phyloP scores from a whole-genome alignment of 345 rosid species.

The Alliaria petiolata region DNA sequence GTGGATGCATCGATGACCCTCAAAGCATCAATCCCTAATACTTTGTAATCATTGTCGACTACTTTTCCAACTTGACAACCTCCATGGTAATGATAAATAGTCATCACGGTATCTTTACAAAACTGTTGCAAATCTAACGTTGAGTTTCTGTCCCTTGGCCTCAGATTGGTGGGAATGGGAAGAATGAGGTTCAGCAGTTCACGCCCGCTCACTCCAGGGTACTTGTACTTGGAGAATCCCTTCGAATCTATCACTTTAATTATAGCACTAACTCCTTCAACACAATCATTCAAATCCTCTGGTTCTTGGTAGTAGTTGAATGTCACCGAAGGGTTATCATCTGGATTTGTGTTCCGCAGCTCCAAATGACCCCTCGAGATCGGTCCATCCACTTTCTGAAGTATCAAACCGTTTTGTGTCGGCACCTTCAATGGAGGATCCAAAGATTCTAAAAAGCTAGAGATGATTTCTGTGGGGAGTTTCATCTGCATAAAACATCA shows the following conservation, averaged over 20 bases:
- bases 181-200: slow-evolving; percentile 39
- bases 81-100: slow-evolving; percentile 70
- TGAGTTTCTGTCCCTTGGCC: slow-evolving; percentile 41
- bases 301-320: slow-evolving; percentile 69
- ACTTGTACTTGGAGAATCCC: slow-evolving; percentile 46
- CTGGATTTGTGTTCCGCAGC: slow-evolving; percentile 1
- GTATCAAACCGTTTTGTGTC: neutral
- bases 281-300: slow-evolving; percentile 53
- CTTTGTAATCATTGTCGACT: slow-evolving; percentile 49
- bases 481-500: neutral
- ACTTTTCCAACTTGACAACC: slow-evolving; percentile 62
- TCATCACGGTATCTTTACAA: slow-evolving; percentile 54
- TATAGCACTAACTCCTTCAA: slow-evolving; percentile 46
- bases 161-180: slow-evolving; percentile 51
- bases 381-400: slow-evolving; percentile 4
- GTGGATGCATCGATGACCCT: slow-evolving; percentile 67
- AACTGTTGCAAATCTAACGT: slow-evolving; percentile 52
- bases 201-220: slow-evolving; percentile 29
- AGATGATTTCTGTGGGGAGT: neutral
- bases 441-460: neutral
- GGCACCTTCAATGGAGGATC: neutral
- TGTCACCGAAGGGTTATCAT: slow-evolving; percentile 7
- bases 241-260: slow-evolving; percentile 44
- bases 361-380: neutral
- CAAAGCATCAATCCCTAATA: slow-evolving; percentile 44